Evolutionary conservation across 2,329 filamentous ascomycete species (phyloP).

Genomic region (Chrysoporthe austroafricana): DNA sequence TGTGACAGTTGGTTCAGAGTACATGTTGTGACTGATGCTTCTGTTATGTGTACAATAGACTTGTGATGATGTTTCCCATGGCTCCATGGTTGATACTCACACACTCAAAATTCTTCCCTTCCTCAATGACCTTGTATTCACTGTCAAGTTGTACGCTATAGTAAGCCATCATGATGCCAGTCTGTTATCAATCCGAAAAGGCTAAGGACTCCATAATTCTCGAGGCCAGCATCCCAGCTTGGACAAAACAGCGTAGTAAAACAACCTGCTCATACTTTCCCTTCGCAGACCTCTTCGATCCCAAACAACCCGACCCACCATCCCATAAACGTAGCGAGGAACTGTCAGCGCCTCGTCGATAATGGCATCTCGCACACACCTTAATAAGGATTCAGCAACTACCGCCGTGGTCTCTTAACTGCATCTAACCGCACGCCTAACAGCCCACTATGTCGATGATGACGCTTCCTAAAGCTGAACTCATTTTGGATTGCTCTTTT

Average conservation of each 20-base stretch:
- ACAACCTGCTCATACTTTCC: no score
- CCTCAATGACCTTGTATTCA: background rate
- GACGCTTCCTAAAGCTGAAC: background rate
- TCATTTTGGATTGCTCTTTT: constrained; percentile 5
- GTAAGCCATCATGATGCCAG: background rate
- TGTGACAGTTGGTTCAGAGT: background rate
- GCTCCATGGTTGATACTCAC: background rate
- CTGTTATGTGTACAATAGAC: no score
- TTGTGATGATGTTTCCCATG: background rate
- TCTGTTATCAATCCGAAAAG: background rate
- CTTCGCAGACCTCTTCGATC: no score
- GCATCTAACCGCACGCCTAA: background rate
- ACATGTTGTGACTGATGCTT: background rate
- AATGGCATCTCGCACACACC: background rate
- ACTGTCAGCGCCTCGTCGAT: background rate
- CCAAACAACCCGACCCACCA: no score
- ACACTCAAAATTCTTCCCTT: background rate
- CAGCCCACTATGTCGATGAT: background rate
- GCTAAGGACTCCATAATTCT: no score
- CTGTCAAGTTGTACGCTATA: background rate
- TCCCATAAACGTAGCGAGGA: background rate
- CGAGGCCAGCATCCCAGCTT: no score
- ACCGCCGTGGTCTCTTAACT: background rate
- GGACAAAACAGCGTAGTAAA: no score
- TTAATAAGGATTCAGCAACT: background rate